Percentiles rank a stretch among this genome's conserved stretches.
phyloP scores from a whole-genome alignment of 2,329 filamentous ascomycete species.

The Daldinia sp. region DNA sequence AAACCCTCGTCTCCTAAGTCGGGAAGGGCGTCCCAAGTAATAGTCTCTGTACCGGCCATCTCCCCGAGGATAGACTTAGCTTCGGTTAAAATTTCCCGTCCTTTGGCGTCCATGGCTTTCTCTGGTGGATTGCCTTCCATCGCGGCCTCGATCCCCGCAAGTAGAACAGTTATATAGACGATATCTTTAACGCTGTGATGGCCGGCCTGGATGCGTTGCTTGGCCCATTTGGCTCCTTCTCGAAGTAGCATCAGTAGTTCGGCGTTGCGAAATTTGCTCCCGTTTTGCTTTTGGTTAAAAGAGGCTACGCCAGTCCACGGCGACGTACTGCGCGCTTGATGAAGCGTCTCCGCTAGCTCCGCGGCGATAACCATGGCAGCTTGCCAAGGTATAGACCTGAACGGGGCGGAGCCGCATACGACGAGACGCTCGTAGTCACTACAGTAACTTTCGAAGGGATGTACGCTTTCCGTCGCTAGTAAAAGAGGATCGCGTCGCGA shows the following conservation, averaged over 20 bases:
- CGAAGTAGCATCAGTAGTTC: slow-evolving; percentile 4
- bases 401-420: background rate
- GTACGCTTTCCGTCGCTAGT: background rate
- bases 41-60: background rate
- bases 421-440: background rate
- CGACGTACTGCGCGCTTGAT: slow-evolving; percentile 5
- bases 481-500: background rate
- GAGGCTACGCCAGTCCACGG: slow-evolving; percentile 13
- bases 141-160: slow-evolving; percentile 7
- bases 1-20: background rate
- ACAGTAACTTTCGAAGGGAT: background rate
- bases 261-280: background rate
- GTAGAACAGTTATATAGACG: slow-evolving; percentile 8
- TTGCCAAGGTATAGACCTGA: slow-evolving; percentile 1
- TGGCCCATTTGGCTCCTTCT: slow-evolving; percentile 4
- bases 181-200: slow-evolving; percentile 11
- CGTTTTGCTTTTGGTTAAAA: slow-evolving; percentile 10
- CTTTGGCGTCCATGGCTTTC: slow-evolving; percentile 7
- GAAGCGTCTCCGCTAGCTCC: slow-evolving; percentile 9
- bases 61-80: background rate
- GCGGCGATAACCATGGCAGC: slow-evolving; percentile 15
- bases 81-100: background rate
- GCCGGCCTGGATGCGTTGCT: slow-evolving; percentile 1
- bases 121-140: slow-evolving; percentile 3
- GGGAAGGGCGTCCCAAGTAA: background rate